Evolutionary conservation across 805 yeast genomes (phyloP).

Genomic region (Cyberlindnera bimundalis): DNA sequence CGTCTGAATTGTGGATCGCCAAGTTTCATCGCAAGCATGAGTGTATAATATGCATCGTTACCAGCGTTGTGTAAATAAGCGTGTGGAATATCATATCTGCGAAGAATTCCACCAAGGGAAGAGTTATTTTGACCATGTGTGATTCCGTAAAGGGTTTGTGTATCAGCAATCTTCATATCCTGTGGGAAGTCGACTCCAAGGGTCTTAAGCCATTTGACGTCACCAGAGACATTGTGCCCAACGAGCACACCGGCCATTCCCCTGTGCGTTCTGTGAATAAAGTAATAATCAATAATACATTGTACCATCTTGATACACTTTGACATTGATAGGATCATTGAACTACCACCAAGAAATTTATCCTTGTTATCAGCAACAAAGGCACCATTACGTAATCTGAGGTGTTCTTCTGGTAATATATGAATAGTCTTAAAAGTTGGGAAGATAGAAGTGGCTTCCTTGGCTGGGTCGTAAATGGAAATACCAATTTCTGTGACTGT

Average conservation of each 20-base stretch:
- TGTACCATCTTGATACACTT: constrained; percentile 41
- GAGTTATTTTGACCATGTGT: constrained; percentile 39
- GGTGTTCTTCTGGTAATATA: constrained; percentile 43
- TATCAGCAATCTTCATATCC: constrained; percentile 39
- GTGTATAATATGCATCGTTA: constrained; percentile 65
- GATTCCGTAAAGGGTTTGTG: constrained; percentile 40
- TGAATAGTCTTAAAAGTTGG: constrained; percentile 42
- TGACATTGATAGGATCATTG: constrained; percentile 37
- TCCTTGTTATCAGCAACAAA: constrained; percentile 53
- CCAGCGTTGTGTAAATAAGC: constrained; percentile 67
- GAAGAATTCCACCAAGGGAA: constrained; percentile 43
- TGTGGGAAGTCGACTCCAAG: constrained; percentile 47
- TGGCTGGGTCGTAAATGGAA: constrained; percentile 52
- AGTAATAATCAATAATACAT: constrained; percentile 41
- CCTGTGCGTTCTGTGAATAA: constrained; percentile 28
- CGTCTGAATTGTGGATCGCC: constrained; percentile 45
- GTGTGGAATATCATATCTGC: constrained; percentile 50
- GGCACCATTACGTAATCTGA: constrained; percentile 43
- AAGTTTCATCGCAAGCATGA: constrained; percentile 45
- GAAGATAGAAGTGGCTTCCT: constrained; percentile 35
- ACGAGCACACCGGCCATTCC: constrained; percentile 41
- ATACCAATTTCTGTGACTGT: constrained; percentile 56
- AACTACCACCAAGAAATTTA: constrained; percentile 48
- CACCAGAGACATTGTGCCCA: constrained; percentile 59
- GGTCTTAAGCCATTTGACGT: constrained; percentile 45